Base-by-base conservation (phyloP, 139 green algal genomes). In the Trebouxia sp. region DNA sequence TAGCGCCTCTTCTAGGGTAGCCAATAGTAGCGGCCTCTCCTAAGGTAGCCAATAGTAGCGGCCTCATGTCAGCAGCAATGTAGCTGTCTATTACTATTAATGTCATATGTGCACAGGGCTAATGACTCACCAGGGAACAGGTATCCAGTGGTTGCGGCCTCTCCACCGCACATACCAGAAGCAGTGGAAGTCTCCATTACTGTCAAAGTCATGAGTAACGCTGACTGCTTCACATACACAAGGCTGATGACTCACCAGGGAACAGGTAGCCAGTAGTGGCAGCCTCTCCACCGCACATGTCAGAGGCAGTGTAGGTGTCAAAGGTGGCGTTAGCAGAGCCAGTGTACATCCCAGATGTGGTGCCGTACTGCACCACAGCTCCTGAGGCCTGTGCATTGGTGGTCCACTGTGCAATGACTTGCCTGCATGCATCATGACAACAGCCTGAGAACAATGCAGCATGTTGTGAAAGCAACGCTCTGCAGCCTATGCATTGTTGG, bases 191-290 rank as follows among this genome's bases (percentile, higher is more conserved):
- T n/a, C n/a, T n/a, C n/a, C n/a, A n/a, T n/a, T n/a, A n/a, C n/a
- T n/a, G n/a, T n/a, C n/a, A n/a, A n/a, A n/a, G n/a, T n/a, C n/a
- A n/a, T n/a, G n/a, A n/a, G n/a, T n/a, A n/a, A n/a, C n/a, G n/a
- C n/a, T n/a, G n/a, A n/a, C n/a, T n/a, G n/a, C n/a, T n/a, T n/a
- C n/a, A n/a, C n/a, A n/a, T n/a, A n/a, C n/a, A n/a, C n/a, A n/a
- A n/a, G n/a, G n/a, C n/a, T n/a, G n/a, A 22, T 17, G 20, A 58
- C 50, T 58, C 26, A 22, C 50, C 50, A 4, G 56, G 56, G n/a
- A 62, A 78, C 26, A 78, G 26, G 28, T 78, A 78, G 42, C 70
- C 70, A 30, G 43, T 78, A 8, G 41, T 78, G 3, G 45, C 47
- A 51, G 70, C 70, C 9, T 30, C 17, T 14, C 42, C 70, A 26